phyloP scores from a whole-genome alignment of 1,139 yeast genomes.

The Nakaseomyces delphensis region DNA sequence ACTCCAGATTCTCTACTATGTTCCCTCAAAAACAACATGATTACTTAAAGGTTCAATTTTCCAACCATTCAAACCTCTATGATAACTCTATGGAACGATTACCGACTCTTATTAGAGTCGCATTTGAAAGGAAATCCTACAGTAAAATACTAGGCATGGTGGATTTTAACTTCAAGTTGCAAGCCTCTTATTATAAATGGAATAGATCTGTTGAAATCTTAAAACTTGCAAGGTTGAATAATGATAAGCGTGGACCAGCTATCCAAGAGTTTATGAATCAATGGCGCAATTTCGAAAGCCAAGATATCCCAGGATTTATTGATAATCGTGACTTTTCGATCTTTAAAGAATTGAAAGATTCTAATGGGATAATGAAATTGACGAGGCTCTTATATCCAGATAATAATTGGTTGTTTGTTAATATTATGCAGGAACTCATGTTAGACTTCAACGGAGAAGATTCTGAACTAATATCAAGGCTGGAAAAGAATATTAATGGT shows the following conservation, averaged over 20 bases:
- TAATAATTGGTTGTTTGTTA: conserved; percentile 14
- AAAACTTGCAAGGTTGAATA: conserved; percentile 25
- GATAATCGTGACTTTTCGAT: conserved; percentile 28
- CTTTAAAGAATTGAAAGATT: conserved; percentile 9
- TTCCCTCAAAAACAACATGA: conserved; percentile 32
- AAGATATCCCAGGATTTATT: conserved; percentile 9
- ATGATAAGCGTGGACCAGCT: conserved; percentile 23
- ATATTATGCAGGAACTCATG: conserved; percentile 21
- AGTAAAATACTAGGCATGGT: conserved; percentile 28
- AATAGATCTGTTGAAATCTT: conserved; percentile 16
- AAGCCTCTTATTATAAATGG: conserved; percentile 22
- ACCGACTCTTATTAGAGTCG: conserved; percentile 22
- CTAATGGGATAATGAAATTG: conserved; percentile 11
- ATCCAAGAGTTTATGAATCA: conserved; percentile 13
- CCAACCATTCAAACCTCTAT: conserved; percentile 16
- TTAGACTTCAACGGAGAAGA: conserved; percentile 17
- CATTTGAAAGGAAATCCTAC: conserved; percentile 26
- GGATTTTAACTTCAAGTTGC: conserved; percentile 19
- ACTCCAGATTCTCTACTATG: conserved; percentile 40
- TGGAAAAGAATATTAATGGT: conserved; percentile 6
- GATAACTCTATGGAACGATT: conserved; percentile 19
- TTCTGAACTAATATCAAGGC: neutral
- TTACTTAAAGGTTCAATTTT: conserved; percentile 13
- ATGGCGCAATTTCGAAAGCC: conserved; percentile 10
- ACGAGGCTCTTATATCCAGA: conserved; percentile 15